A percentile compares a stretch with the other conserved stretches of the same genome.
phyloP scores from a whole-genome alignment of 1,284 basidiomycete species.

The Marasmius sp. region DNA sequence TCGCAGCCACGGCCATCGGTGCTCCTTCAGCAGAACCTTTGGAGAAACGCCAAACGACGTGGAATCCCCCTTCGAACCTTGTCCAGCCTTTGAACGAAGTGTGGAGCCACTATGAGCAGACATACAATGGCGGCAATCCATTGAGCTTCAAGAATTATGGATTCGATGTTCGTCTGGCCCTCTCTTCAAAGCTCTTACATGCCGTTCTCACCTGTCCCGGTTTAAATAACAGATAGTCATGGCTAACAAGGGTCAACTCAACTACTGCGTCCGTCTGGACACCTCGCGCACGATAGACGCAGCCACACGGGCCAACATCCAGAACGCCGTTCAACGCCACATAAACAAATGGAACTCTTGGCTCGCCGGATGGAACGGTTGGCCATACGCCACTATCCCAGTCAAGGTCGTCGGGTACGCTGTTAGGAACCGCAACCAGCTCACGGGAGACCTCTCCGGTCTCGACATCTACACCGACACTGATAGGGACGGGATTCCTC shows the following conservation, averaged over 20 bases:
- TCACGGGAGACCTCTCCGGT: conserved; percentile 7
- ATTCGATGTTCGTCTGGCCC: conserved; percentile 1
- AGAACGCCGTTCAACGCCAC: conserved; percentile 5
- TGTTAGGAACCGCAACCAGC: conserved; percentile 3
- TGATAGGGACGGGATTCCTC: conserved; percentile 8
- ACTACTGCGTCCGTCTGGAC: conserved; percentile 14
- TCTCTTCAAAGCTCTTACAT: background rate
- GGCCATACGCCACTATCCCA: conserved; percentile 10
- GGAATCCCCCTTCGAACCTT: conserved; percentile 13
- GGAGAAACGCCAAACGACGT: conserved; percentile 3
- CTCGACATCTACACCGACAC: conserved; percentile 12
- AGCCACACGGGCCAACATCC: conserved; percentile 6
- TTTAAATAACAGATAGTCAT: conserved; percentile 8
- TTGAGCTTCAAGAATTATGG: conserved; percentile 14
- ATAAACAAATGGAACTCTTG: conserved; percentile 14
- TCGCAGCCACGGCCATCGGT: background rate
- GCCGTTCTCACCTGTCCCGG: background rate
- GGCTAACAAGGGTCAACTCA: conserved; percentile 10
- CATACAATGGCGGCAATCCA: conserved; percentile 5
- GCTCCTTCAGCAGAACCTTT: background rate
- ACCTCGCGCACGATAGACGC: background rate
- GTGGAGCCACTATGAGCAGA: conserved; percentile 9
- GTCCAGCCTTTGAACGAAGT: conserved; percentile 10
- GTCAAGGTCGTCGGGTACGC: conserved; percentile 13
- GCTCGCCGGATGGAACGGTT: conserved; percentile 11